These are phyloP conservation scores for Elaphomyces granulatus DNA, from an alignment of 495 filamentous ascomycete species.

Conservation along the genomic window DNA sequence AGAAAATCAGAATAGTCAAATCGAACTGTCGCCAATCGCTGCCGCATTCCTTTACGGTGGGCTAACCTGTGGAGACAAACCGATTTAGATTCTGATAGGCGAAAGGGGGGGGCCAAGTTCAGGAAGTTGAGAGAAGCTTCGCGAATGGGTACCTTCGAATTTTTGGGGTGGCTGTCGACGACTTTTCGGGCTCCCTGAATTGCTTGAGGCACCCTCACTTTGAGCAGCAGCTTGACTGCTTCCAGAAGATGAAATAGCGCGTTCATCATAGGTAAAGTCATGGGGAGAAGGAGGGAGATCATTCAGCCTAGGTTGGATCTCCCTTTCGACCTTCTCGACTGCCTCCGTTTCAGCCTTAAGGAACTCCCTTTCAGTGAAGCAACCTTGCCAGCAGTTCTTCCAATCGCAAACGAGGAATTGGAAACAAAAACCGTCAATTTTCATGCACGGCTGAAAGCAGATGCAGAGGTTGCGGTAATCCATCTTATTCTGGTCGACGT, in stretches of 20 bases:
- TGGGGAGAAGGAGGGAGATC: neutral
- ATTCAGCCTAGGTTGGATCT: slow-evolving; percentile 8
- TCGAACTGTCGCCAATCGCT: too few relatives aligned
- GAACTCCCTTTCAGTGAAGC: slow-evolving; percentile 73
- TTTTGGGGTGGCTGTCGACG: slow-evolving; percentile 27
- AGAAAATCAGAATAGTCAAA: too few relatives aligned
- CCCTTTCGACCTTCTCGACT: slow-evolving; percentile 29
- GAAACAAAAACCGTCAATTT: slow-evolving; percentile 82
- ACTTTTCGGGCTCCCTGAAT: slow-evolving; percentile 20
- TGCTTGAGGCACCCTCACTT: slow-evolving; percentile 11
- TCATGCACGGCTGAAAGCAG: slow-evolving; percentile 89
- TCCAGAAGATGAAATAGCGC: slow-evolving; percentile 50
- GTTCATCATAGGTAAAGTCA: slow-evolving; percentile 30
- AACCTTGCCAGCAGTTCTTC: slow-evolving; percentile 90
- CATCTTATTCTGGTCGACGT: slow-evolving; percentile 87
- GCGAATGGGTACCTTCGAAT: slow-evolving; percentile 24
- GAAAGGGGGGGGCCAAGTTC: slow-evolving; percentile 63
- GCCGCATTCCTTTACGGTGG: too few relatives aligned
- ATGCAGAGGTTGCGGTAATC: slow-evolving; percentile 83
- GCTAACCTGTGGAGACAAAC: too few relatives aligned
- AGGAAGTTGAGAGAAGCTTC: slow-evolving; percentile 35
- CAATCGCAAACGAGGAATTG: slow-evolving; percentile 83
- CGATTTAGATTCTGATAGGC: slow-evolving; percentile 41
- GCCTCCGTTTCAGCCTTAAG: slow-evolving; percentile 55
- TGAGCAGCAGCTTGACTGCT: slow-evolving; percentile 37